Percentiles rank a stretch among this genome's conserved stretches.
Conservation (phyloP, 192 early-diverging fungal species). For the Rhizophagus prolifer region DNA sequence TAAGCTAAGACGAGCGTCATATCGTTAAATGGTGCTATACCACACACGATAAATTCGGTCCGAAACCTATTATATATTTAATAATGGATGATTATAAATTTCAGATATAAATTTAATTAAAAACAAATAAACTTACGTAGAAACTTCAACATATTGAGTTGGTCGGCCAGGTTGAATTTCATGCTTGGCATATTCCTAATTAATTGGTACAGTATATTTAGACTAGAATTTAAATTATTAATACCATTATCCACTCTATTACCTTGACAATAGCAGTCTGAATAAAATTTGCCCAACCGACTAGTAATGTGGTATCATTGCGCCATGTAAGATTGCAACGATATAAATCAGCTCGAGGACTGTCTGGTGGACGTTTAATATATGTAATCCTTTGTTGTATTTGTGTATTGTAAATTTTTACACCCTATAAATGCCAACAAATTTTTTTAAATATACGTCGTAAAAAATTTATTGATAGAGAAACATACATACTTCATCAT, state of each 20-base stretch:
- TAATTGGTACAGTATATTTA: constrained; percentile 10
- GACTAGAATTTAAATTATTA: not conserved
- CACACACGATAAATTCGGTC: constrained; percentile 80
- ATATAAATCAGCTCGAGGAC: constrained; percentile 83
- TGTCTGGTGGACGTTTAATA: constrained; percentile 74
- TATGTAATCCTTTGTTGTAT: constrained; percentile 76
- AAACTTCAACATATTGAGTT: constrained; percentile 56
- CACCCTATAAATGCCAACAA: constrained; percentile 42
- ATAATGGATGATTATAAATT: not conserved
- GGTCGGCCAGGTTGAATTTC: constrained; percentile 40
- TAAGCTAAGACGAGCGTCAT: constrained; percentile 73
- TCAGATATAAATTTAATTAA: constrained; percentile 3
- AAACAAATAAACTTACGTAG: constrained; percentile 42
- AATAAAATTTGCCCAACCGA: constrained; percentile 95
- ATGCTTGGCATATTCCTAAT: constrained; percentile 2
- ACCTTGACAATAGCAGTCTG: constrained; percentile 80
- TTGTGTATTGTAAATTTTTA: constrained; percentile 79
- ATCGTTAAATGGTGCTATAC: constrained; percentile 80
- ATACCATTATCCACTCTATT: not conserved
- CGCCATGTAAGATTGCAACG: constrained; percentile 87
- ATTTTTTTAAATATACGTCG: not conserved
- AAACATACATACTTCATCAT: constrained; percentile 56
- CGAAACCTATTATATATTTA: constrained; percentile 53
- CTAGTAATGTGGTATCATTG: constrained; percentile 69
- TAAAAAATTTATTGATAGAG: not conserved